Percentiles rank a stretch among this genome's conserved stretches.
These are phyloP conservation scores for Cucurbita moschata DNA, from an alignment of 306 rosid genomes.

Conservation along the genomic window DNA sequence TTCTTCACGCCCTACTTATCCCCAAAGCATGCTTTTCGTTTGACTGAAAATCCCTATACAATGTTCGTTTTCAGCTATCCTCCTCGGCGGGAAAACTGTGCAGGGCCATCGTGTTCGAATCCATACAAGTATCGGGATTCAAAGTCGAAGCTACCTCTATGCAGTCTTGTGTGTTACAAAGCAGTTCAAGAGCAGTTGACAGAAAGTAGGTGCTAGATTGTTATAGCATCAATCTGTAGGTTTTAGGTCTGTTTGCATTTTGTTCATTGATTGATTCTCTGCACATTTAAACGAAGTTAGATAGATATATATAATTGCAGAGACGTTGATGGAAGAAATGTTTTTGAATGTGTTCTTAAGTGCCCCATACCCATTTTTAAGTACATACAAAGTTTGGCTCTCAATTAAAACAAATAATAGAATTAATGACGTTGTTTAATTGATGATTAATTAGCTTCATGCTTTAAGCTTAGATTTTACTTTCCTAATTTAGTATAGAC, in stretches of 20 bases:
- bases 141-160: conserved; percentile 70
- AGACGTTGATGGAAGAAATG: conserved; percentile 4
- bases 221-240: neutral
- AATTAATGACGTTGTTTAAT: neutral
- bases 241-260: neutral
- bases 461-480: neutral
- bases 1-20: neutral
- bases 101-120: conserved; percentile 62
- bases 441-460: neutral
- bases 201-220: conserved; percentile 27
- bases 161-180: conserved; percentile 87
- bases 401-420: neutral
- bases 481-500: neutral
- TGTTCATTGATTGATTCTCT: neutral
- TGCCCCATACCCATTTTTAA: neutral
- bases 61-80: conserved; percentile 56
- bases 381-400: neutral
- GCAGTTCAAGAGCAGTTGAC: conserved; percentile 33
- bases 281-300: neutral
- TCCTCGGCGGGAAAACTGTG: conserved; percentile 72
- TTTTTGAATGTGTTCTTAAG: neutral
- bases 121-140: conserved; percentile 85
- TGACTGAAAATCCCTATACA: neutral
- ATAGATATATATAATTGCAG: neutral
- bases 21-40: neutral